Conservation (phyloP, 2,329 filamentous ascomycete genomes). For the Torrubiella hemipterigena region DNA sequence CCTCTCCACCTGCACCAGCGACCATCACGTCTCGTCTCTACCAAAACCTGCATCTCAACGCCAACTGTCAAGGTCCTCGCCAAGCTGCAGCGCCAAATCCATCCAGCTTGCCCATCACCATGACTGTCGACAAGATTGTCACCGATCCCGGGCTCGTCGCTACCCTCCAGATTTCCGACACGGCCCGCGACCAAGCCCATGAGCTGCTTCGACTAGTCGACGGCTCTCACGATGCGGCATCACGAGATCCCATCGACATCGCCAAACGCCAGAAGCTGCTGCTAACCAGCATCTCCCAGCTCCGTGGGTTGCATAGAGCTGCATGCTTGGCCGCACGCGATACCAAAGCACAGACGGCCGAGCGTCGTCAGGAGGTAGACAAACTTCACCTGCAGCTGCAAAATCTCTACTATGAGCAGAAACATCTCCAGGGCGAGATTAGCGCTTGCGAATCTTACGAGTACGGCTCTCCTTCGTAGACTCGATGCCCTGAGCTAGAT, state of each 20-base stretch:
- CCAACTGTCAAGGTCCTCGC: background rate
- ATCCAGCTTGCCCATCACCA: too few species aligned
- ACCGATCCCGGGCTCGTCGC: constrained; percentile 43
- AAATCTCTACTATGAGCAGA: constrained; percentile 93
- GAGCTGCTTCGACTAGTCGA: constrained; percentile 45
- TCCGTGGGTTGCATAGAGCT: constrained; percentile 72
- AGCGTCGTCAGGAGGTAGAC: constrained; percentile 84
- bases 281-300: constrained; percentile 63
- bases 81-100: background rate
- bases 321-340: constrained; percentile 71
- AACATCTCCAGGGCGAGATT: constrained; percentile 83
- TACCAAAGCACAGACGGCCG: constrained; percentile 76
- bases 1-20: too few species aligned
- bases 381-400: constrained; percentile 83
- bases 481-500: background rate
- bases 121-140: constrained; percentile 27
- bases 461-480: constrained; percentile 37
- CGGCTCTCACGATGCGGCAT: constrained; percentile 29
- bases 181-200: constrained; percentile 61
- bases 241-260: constrained; percentile 41
- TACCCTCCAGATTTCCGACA: constrained; percentile 60
- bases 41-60: background rate
- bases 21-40: too few species aligned
- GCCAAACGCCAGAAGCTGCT: constrained; percentile 71
- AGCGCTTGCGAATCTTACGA: constrained; percentile 82